Evolutionary conservation across 1,284 basidiomycete genomes (phyloP), one percentile per base, ranked within the genome.

Genomic region (Porodaedalea pini): DNA sequence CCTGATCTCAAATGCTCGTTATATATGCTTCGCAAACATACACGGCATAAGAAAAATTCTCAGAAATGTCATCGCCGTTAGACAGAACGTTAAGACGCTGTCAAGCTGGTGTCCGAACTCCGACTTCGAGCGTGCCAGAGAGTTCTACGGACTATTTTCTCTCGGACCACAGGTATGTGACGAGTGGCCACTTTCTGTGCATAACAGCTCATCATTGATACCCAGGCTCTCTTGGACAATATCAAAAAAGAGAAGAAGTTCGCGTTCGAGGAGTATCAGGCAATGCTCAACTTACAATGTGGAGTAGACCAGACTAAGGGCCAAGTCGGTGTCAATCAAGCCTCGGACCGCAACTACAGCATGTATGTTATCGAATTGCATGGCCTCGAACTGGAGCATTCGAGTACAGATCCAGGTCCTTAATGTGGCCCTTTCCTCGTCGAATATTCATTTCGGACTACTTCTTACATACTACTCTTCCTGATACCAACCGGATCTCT

Each of bases 21-120:
- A 82, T 57, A 80, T 99, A 58, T 83, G 81, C 23, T 70, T 80
- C 13, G 85, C 87, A 11, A 98, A 94, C 64, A 69, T 75, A 0
- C 82, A 86, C 56, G 96, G 96, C 0, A 83, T 94, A 61, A 84
- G 86, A 66, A 98, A 98, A 74, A 90, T 98, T 69, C 74, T 86
- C 65, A 84, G 94, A 43, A 97, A 98, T 71, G 89, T 98, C 45
- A 77, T 94, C 23, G 91, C 95, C 11, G 78, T 99, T 23, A 94
- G 97, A 69, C 96, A 99, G 69, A 90, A 92, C 65, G 80, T 98
- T 64, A 92, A 93, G 67, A 86, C 88, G 7, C 81, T 95, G 53
- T 80, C 83, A 2, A 75, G 80, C 53, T 80, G 82, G 57, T 74
- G 75, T 48, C 76, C 79, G 54, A 79, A 84, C 57, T 81, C 84